A percentile compares a stretch with the other conserved stretches of the same genome.
Conservation (phyloP, 306 rosid genomes). For the Hippophae tibetana region DNA sequence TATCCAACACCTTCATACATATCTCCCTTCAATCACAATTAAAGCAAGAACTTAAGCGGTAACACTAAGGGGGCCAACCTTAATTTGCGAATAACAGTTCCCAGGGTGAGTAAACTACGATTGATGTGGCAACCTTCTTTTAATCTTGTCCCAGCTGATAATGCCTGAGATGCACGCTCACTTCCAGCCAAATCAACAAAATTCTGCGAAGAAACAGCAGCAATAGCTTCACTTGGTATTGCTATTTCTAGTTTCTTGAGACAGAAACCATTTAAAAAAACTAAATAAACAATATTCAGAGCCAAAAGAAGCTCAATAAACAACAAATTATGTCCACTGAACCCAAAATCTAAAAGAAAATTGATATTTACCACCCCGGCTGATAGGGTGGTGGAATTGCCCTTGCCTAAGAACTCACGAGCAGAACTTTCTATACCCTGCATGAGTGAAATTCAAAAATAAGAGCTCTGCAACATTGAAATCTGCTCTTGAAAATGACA, state of each 20-base stretch:
- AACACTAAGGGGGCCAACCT: constrained; percentile 53
- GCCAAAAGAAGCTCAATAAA: background rate
- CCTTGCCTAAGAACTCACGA: constrained; percentile 87
- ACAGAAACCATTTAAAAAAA: too few species aligned
- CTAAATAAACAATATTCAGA: too few species aligned
- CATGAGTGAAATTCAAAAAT: constrained; percentile 16
- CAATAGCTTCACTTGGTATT: background rate
- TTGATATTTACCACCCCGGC: constrained; percentile 75
- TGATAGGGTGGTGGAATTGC: constrained; percentile 75
- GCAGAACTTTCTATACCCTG: constrained; percentile 98
- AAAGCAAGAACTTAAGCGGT: constrained; percentile 3
- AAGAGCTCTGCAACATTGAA: constrained; percentile 1
- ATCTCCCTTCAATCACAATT: background rate
- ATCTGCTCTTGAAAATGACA: background rate
- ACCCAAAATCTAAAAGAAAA: constrained; percentile 9
- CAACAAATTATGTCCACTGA: constrained; percentile 1
- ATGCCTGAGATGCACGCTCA: constrained; percentile 94
- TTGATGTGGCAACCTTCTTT: constrained; percentile 98
- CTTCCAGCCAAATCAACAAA: constrained; percentile 98
- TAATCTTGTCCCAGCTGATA: constrained; percentile 86
- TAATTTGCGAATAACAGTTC: constrained; percentile 91
- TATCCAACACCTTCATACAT: background rate
- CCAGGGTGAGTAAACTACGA: constrained; percentile 91
- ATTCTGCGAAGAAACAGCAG: constrained; percentile 51
- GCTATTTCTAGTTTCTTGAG: background rate